These are phyloP conservation scores for Mycena leptocephala DNA, from an alignment of 768 basidiomycete genomes.

Conservation along the genomic window DNA sequence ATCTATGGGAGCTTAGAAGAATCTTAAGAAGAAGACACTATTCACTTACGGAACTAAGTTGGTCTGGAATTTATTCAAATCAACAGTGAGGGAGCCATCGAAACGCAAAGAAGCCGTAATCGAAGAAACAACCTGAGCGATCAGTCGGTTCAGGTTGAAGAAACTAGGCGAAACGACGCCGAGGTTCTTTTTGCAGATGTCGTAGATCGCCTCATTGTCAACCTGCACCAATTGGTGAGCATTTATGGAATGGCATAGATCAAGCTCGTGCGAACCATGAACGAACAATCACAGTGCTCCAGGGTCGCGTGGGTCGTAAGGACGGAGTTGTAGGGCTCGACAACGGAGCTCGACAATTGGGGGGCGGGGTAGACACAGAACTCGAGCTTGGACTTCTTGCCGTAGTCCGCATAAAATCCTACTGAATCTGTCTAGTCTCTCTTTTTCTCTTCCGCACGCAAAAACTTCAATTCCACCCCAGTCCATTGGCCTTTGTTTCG, in stretches of 20 bases:
- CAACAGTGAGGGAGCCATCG: conserved; percentile 97
- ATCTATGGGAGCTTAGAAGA: no score
- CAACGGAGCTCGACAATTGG: conserved; percentile 94
- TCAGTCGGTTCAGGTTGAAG: conserved; percentile 94
- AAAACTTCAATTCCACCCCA: no score
- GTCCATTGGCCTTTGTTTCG: no score
- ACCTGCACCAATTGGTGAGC: conserved; percentile 64
- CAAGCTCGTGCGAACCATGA: conserved; percentile 80
- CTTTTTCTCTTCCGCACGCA: no score
- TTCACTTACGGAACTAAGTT: conserved; percentile 94
- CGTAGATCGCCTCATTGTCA: conserved; percentile 99
- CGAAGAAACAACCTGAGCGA: no score
- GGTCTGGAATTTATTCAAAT: conserved; percentile 98
- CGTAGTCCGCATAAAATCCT: no score
- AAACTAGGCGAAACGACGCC: conserved; percentile 90
- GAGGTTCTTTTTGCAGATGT: conserved; percentile 99
- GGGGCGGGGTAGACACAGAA: conserved; percentile 98
- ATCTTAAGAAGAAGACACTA: no score
- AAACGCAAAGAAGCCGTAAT: conserved; percentile 98
- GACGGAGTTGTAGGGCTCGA: conserved; percentile 99
- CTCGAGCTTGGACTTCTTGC: no score
- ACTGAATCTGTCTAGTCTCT: no score
- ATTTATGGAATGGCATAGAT: neutral
- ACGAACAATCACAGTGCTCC: conserved; percentile 99
- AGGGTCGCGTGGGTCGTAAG: conserved; percentile 99